Evolutionary conservation across 257 asterid species (phyloP).

Genomic region (Penstemon eatonii): DNA sequence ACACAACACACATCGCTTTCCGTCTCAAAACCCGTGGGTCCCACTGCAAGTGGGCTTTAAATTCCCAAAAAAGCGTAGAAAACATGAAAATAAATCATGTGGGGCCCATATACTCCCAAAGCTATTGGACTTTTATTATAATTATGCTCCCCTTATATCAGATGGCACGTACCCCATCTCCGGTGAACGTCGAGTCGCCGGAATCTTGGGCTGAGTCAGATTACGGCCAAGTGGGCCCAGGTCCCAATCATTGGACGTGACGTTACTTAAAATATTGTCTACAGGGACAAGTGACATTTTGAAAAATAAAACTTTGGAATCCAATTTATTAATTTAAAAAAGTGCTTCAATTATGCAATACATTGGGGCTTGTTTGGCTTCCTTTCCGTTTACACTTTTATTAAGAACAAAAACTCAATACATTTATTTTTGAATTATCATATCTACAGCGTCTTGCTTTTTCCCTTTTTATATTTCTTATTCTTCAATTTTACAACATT

Average conservation of each 20-base stretch:
- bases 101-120: too few relatives aligned
- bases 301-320: slow-evolving; percentile 33
- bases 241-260: slow-evolving; percentile 60
- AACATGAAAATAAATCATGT: too few relatives aligned
- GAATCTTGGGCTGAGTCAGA: slow-evolving; percentile 51
- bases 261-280: slow-evolving; percentile 41
- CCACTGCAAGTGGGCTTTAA: slow-evolving; percentile 33
- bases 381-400: too few relatives aligned
- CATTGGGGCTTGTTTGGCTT: background rate
- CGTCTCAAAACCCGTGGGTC: slow-evolving; percentile 19
- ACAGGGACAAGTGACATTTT: slow-evolving; percentile 60
- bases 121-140: too few relatives aligned
- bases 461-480: too few relatives aligned
- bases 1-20: slow-evolving; percentile 27
- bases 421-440: too few relatives aligned
- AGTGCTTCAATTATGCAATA: slow-evolving; percentile 42
- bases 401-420: too few relatives aligned
- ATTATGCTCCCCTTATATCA: too few relatives aligned
- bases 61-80: background rate
- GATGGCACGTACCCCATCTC: slow-evolving; percentile 30
- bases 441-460: too few relatives aligned
- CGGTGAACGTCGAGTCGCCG: slow-evolving; percentile 36
- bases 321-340: slow-evolving; percentile 44
- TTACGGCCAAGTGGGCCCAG: slow-evolving; percentile 37
- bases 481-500: too few relatives aligned